phyloP scores from a whole-genome alignment of 2,329 filamentous ascomycete genomes.

The Fusarium domesticum region DNA sequence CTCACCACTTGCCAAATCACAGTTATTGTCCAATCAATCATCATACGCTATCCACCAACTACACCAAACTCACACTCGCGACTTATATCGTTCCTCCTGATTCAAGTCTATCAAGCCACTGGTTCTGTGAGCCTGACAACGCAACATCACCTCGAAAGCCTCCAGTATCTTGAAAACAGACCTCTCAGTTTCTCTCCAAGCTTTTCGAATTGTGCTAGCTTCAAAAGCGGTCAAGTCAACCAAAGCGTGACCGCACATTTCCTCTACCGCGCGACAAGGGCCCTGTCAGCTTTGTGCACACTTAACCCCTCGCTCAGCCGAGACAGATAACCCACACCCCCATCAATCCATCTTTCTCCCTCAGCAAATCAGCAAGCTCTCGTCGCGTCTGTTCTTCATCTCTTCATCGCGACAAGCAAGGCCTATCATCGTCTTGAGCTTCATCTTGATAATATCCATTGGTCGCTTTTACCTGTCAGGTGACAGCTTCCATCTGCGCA shows the following conservation, averaged over 20 bases:
- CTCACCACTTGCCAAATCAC: neutral
- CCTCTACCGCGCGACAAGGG: constrained; percentile 24
- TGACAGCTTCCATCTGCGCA: constrained; percentile 44
- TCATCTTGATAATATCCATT: constrained; percentile 45
- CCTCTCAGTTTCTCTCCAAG: no score
- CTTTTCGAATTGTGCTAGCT: neutral
- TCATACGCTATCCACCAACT: neutral
- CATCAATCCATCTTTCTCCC: constrained; percentile 28
- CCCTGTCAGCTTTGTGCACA: neutral
- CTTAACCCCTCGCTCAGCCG: constrained; percentile 23
- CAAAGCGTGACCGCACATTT: constrained; percentile 6
- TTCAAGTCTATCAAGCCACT: neutral
- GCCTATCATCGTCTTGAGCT: constrained; percentile 53
- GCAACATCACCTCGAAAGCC: no score
- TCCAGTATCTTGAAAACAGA: no score
- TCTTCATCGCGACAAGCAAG: constrained; percentile 41
- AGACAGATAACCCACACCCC: constrained; percentile 30
- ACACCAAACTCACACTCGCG: neutral
- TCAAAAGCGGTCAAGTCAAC: neutral
- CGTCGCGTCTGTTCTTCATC: constrained; percentile 34
- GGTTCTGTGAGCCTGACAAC: neutral
- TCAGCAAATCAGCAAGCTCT: constrained; percentile 53
- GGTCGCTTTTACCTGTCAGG: constrained; percentile 48
- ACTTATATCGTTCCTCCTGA: neutral
- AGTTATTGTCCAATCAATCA: neutral